Base-by-base conservation (phyloP, 805 yeast species). In the Lipomyces oligophaga region DNA sequence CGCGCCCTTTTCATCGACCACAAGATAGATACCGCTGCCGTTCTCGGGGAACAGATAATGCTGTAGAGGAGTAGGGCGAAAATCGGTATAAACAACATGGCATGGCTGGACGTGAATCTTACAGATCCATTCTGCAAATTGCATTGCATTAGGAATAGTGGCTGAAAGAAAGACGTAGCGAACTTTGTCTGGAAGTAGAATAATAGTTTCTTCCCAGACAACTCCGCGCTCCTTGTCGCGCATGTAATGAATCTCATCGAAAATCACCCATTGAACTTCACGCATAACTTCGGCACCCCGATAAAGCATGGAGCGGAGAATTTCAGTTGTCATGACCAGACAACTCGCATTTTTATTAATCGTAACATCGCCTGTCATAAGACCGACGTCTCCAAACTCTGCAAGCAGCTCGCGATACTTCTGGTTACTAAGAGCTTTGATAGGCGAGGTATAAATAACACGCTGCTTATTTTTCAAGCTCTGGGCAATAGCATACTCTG, bases 171-270 rank as follows among this genome's bases (percentile, higher is more conserved):
- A 76, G 25, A 75, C 60, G 61, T 89, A 87, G 57, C 85, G 90
- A 15, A 93, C 97, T 72, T 89, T 89, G 60, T 94, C 97, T 3
- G 99, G 99, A 34, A 93, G 73, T 63, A 93, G 71, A 48, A 93
- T 93, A 56, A 93, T 90, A 13, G 97, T 90, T 67, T 93, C 99
- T 69, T 93, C 99, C 99, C 99, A 93, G 28, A 93, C 98, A 43
- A 93, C 99, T 66, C 99, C 99, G 70, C 99, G 80, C 58, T 88
- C 93, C 59, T 87, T 83, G 66, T 93, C 99, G 70, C 97, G 81
- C 94, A 93, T 93, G 68, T 93, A 93, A 70, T 93, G 99, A 37
- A 93, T 96, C 66, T 93, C 99, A 67, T 93, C 99, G 57, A 93
- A 93, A 32, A 93, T 81, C 41, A 93, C 98, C 96, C 96, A 93